Conservation (phyloP, 1,284 basidiomycete genomes). For the Malassezia nana region DNA sequence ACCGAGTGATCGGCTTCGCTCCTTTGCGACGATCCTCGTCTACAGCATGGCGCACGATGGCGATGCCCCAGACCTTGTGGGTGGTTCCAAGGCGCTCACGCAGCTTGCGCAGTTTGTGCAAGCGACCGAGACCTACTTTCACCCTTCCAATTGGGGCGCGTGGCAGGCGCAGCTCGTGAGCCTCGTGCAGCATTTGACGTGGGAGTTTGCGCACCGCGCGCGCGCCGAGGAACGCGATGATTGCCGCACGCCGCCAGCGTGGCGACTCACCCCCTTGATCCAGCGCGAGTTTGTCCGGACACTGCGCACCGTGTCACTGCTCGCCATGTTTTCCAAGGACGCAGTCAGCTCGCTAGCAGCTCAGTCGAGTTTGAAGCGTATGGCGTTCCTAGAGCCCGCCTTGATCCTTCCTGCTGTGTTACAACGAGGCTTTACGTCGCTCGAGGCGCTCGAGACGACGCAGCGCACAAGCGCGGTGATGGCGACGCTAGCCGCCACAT, state of each 20-base stretch:
- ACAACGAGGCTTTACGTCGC: conserved; percentile 77
- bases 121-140: conserved; percentile 85
- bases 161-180: conserved; percentile 59
- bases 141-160: conserved; percentile 55
- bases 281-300: conserved; percentile 70
- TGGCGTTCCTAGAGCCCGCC: conserved; percentile 72
- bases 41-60: conserved; percentile 81
- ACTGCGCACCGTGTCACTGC: conserved; percentile 74
- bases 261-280: conserved; percentile 71
- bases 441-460: conserved; percentile 57
- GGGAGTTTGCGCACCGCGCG: conserved; percentile 58
- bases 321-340: conserved; percentile 88
- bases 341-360: conserved; percentile 52
- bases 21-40: conserved; percentile 75
- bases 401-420: conserved; percentile 85
- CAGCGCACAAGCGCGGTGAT: conserved; percentile 57
- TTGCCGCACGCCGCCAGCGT: conserved; percentile 68
- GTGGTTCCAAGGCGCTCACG: conserved; percentile 79
- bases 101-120: conserved; percentile 79
- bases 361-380: conserved; percentile 54
- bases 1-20: conserved; percentile 62
- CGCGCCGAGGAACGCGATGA: conserved; percentile 64
- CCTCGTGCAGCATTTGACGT: conserved; percentile 71
- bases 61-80: conserved; percentile 52
- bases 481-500: conserved; percentile 71